Evolutionary conservation across 352 stramenopile species (phyloP).

Genomic region (Aphanomyces astaci): DNA sequence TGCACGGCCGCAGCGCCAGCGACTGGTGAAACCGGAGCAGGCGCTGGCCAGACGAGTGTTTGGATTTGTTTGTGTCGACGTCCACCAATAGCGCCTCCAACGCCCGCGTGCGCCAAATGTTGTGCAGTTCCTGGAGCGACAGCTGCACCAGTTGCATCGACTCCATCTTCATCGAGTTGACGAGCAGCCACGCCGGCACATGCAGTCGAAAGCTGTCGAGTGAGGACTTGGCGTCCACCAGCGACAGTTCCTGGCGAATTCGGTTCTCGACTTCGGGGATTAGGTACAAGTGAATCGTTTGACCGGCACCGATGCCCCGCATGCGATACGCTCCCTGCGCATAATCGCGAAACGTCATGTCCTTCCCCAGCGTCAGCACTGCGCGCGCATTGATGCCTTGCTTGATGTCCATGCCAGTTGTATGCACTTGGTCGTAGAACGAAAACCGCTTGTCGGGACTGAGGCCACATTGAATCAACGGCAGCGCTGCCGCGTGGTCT

Average conservation of each 20-base stretch:
- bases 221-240: neutral
- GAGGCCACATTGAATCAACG: slow-evolving; percentile 85
- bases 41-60: slow-evolving; percentile 36
- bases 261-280: slow-evolving; percentile 89
- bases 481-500: slow-evolving; percentile 91
- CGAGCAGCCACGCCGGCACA: slow-evolving; percentile 92
- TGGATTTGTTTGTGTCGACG: slow-evolving; percentile 35
- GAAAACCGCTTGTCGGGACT: slow-evolving; percentile 82
- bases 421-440: slow-evolving; percentile 93
- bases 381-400: slow-evolving; percentile 82
- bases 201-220: slow-evolving; percentile 65
- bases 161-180: slow-evolving; percentile 99
- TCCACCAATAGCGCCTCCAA: slow-evolving; percentile 86
- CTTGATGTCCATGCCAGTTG: slow-evolving; percentile 91
- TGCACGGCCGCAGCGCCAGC: slow-evolving; percentile 55
- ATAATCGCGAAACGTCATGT: slow-evolving; percentile 96
- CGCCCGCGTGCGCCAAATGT: slow-evolving; percentile 95
- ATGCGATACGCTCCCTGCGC: slow-evolving; percentile 89
- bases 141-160: slow-evolving; percentile 99
- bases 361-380: slow-evolving; percentile 88
- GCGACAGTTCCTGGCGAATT: slow-evolving; percentile 67
- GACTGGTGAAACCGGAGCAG: slow-evolving; percentile 51
- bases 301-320: slow-evolving; percentile 83
- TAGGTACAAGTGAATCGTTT: slow-evolving; percentile 89
- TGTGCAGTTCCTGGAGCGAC: slow-evolving; percentile 94